Percentiles rank a stretch among this genome's conserved stretches.
These are phyloP conservation scores for Boletus subparvulus DNA, from an alignment of 768 basidiomycete species.

Conservation along the genomic window DNA sequence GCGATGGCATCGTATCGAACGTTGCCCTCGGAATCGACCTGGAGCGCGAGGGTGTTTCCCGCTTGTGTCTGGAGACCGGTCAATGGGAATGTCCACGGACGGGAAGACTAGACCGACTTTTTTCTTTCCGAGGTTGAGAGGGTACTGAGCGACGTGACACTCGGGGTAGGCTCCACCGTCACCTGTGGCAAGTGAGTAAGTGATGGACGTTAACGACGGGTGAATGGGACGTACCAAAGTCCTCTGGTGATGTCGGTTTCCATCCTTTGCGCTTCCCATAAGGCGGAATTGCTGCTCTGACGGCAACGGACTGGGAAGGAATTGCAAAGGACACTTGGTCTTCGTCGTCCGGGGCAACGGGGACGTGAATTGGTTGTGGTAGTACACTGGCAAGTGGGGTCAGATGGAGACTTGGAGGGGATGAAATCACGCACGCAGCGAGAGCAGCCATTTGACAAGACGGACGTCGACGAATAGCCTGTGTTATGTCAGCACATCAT, in stretches of 20 bases:
- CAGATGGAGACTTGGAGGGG: neutral
- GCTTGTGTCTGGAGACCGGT: conserved; percentile 64
- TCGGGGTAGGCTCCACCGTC: conserved; percentile 91
- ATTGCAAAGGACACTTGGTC: conserved; percentile 40
- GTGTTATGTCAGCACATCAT: conserved; percentile 20
- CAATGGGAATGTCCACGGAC: neutral
- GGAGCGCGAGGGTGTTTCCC: conserved; percentile 93
- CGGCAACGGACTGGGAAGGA: conserved; percentile 42
- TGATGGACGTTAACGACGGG: neutral
- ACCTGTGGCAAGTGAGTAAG: conserved; percentile 39
- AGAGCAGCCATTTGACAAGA: conserved; percentile 58
- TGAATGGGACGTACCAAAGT: conserved; percentile 64
- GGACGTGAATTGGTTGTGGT: conserved; percentile 60
- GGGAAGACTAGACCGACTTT: conserved; percentile 54
- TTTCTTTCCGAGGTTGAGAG: conserved; percentile 92
- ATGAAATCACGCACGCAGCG: conserved; percentile 59
- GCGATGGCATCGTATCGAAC: conserved; percentile 98
- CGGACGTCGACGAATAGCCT: conserved; percentile 15
- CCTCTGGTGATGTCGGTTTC: conserved; percentile 78
- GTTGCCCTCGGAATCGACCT: conserved; percentile 95
- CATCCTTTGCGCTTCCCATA: conserved; percentile 87
- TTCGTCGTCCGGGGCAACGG: conserved; percentile 60
- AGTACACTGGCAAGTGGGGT: conserved; percentile 49
- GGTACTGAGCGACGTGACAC: conserved; percentile 97
- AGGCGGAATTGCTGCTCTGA: conserved; percentile 62